Evolutionary conservation across 2,329 filamentous ascomycete species (phyloP), one percentile per base, ranked within the genome.

Genomic region (Colletotrichum scovillei): DNA sequence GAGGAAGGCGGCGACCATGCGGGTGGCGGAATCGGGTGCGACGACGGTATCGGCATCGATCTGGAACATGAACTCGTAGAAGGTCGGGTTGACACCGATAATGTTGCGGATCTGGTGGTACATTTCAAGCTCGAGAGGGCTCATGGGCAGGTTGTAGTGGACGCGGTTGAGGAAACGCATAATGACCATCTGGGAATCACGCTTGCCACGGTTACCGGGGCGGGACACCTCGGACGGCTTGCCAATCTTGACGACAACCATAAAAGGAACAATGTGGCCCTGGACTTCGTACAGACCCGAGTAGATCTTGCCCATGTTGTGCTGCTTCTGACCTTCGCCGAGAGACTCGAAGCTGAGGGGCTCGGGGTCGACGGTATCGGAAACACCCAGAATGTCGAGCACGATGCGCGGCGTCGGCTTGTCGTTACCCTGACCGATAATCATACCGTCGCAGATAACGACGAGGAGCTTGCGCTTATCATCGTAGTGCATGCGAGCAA

Each of bases 101-200:
- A 99, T 94, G 81, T 99, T 99, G 89, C 98, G 98, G 86, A 99
- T 95, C 82, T 99, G 97, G 80, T 99, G 97, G 87, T 98, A 98
- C 88, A 98, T 97, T 83, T 99, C 97, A 58, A 99, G 87, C 82
- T 99, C 97, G 14, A 99, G 91, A 19, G 97, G 97, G 75, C 93
- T 97, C 97, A 99, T 99, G 0, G 96, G 93, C 2, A 94, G 88
- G 75, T 95, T 94, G 83, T 98, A 94, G 81, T 99, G 97, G 58
- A 99, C 97, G 73, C 96, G 94, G 85, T 99, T 99, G 78, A 99
- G 90, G 90, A 99, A 99, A 85, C 93, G 96, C 92, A 99, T 95
- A 63, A 98, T 88, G 76, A 98, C 84, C 79, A 99, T 95, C 83
- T 99, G 97, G 42, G 96, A 98, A 83, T 99, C 97, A 88, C 97